phyloP scores from a whole-genome alignment of 257 asterid genomes.

The Orobanche coerulescens region DNA sequence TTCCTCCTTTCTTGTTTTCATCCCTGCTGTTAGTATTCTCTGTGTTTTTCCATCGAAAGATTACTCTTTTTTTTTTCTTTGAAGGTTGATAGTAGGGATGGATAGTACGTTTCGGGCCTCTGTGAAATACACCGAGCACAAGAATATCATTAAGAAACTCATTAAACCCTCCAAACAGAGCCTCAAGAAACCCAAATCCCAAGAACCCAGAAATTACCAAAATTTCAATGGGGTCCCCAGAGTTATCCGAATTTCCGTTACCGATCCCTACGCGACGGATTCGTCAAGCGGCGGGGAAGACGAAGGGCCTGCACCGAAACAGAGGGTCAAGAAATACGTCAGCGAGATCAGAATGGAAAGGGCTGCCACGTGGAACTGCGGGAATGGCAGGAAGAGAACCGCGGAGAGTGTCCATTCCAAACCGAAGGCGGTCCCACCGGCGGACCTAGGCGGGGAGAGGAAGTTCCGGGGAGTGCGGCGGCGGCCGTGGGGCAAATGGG shows the following conservation, averaged over 20 bases:
- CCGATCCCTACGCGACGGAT: slow-evolving; percentile 80
- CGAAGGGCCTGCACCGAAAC: slow-evolving; percentile 30
- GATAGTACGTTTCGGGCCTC: slow-evolving; percentile 35
- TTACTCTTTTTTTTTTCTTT: neutral
- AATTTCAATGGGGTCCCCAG: slow-evolving; percentile 22
- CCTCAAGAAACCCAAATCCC: slow-evolving; percentile 8
- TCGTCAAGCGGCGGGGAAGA: slow-evolving; percentile 72
- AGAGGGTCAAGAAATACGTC: slow-evolving; percentile 52
- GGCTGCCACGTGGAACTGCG: neutral
- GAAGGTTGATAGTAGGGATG: slow-evolving; percentile 27
- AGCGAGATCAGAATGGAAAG: slow-evolving; percentile 46
- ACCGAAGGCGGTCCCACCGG: slow-evolving; percentile 16
- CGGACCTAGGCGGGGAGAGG: slow-evolving; percentile 17
- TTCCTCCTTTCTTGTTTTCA: neutral
- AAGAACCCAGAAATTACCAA: neutral
- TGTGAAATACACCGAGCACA: slow-evolving; percentile 55
- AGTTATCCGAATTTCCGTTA: slow-evolving; percentile 44
- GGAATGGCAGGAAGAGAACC: slow-evolving; percentile 14
- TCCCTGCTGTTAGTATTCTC: neutral
- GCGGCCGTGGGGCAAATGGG: slow-evolving; percentile 80
- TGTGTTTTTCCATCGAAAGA: too few relatives aligned
- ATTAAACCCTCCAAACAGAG: slow-evolving; percentile 22
- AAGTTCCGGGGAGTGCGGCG: slow-evolving; percentile 66
- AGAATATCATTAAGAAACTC: slow-evolving; percentile 27
- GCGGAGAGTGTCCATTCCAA: slow-evolving; percentile 24